A percentile compares a stretch with the other conserved stretches of the same genome.
Conservation (phyloP, 352 stramenopile genomes). For the Pythium coloratum region DNA sequence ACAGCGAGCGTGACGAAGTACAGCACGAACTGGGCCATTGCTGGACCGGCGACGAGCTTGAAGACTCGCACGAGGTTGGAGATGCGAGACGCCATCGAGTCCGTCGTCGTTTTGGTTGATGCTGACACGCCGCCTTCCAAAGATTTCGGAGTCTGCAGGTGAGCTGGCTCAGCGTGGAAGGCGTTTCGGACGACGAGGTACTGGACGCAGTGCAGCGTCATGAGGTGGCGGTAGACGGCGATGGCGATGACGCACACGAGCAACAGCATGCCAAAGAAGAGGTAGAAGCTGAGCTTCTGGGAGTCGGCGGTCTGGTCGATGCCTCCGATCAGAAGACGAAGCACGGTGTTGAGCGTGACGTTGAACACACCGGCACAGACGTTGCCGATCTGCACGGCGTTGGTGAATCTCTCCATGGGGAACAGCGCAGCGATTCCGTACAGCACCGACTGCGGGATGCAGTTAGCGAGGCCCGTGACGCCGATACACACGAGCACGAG, state of each 20-base stretch:
- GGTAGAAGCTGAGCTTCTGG: slow-evolving; percentile 47
- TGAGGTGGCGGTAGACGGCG: slow-evolving; percentile 41
- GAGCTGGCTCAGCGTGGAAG: slow-evolving; percentile 23
- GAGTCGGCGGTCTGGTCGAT: slow-evolving; percentile 39
- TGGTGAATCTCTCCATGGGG: slow-evolving; percentile 56
- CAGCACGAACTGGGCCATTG: slow-evolving; percentile 50
- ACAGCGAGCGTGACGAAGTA: slow-evolving; percentile 61
- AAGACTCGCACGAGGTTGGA: slow-evolving; percentile 49
- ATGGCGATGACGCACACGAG: slow-evolving; percentile 50
- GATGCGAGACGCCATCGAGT: slow-evolving; percentile 27
- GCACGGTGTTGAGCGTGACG: slow-evolving; percentile 50
- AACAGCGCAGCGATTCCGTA: slow-evolving; percentile 66
- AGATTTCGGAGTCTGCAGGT: too few relatives aligned
- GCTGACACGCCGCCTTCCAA: too few relatives aligned
- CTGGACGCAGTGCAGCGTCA: slow-evolving; percentile 39
- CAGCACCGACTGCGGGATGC: slow-evolving; percentile 55
- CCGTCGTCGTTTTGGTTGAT: too few relatives aligned
- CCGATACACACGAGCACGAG: slow-evolving; percentile 66
- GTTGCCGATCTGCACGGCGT: too few relatives aligned
- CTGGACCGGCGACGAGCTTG: slow-evolving; percentile 46
- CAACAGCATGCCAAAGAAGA: slow-evolving; percentile 63
- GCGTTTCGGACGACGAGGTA: slow-evolving; percentile 56
- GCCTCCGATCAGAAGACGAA: slow-evolving; percentile 48
- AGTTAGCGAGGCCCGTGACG: slow-evolving; percentile 52
- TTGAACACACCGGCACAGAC: slow-evolving; percentile 53